Evolutionary conservation across 345 rosid species (phyloP).

Genomic region (Lenwebbia sp.): DNA sequence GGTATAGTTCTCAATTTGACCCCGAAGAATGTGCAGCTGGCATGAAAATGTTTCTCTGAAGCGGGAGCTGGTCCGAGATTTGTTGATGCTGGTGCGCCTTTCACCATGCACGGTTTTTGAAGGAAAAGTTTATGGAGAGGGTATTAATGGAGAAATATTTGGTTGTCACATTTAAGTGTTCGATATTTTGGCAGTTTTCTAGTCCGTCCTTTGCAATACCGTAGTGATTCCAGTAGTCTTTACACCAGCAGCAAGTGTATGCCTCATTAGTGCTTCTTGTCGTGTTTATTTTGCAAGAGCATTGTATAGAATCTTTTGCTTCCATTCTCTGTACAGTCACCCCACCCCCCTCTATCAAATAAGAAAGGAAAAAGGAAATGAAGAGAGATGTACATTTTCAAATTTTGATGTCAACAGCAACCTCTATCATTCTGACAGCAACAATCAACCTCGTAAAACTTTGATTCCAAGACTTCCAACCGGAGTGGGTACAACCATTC

Average conservation of each 20-base stretch:
- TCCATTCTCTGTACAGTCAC: not conserved
- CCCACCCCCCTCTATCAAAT: not conserved
- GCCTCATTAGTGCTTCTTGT: not conserved
- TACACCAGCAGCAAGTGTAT: not conserved
- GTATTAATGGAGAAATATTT: not conserved
- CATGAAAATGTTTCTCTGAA: not conserved
- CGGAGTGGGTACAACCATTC: no score
- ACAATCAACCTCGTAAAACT: no score
- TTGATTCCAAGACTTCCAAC: no score
- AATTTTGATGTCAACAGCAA: no score
- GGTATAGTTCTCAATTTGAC: not conserved
- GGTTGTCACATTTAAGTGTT: not conserved
- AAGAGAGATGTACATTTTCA: no score
- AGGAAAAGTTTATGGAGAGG: not conserved
- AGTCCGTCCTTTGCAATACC: not conserved
- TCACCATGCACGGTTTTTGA: not conserved
- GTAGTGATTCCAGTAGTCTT: not conserved
- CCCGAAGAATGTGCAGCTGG: not conserved
- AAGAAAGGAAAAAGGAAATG: not conserved
- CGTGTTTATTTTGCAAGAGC: slow-evolving; percentile 5
- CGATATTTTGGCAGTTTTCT: not conserved
- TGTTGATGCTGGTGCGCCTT: not conserved
- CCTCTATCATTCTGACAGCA: not conserved
- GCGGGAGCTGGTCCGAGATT: not conserved
- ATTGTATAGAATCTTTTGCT: slow-evolving; percentile 15